phyloP scores from a whole-genome alignment of 352 stramenopile species.

The Pythium sukuiense region DNA sequence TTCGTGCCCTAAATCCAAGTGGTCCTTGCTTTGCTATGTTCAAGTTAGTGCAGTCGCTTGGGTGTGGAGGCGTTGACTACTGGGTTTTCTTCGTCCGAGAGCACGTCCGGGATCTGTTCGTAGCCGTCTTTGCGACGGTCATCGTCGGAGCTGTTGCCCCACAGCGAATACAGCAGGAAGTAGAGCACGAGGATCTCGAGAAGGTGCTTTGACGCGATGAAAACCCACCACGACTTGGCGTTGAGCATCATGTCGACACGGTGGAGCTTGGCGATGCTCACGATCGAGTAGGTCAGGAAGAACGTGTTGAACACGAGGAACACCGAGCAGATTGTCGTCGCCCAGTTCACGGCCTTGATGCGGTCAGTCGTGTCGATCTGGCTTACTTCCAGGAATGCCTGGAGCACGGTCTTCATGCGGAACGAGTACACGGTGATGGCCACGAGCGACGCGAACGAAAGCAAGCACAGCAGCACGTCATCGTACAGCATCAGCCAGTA shows the following conservation, averaged over 20 bases:
- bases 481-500: slow-evolving; percentile 96
- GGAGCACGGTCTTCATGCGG: slow-evolving; percentile 95
- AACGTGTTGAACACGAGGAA: slow-evolving; percentile 94
- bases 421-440: slow-evolving; percentile 95
- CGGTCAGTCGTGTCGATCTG: slow-evolving; percentile 96
- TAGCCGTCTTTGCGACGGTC: slow-evolving; percentile 72
- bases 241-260: slow-evolving; percentile 85
- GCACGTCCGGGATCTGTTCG: slow-evolving; percentile 70
- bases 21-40: background rate
- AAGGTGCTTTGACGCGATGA: slow-evolving; percentile 92
- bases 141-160: slow-evolving; percentile 73
- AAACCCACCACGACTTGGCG: slow-evolving; percentile 90
- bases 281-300: slow-evolving; percentile 84
- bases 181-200: slow-evolving; percentile 93
- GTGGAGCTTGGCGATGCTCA: slow-evolving; percentile 88
- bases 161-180: slow-evolving; percentile 94
- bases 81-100: slow-evolving; percentile 53
- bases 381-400: slow-evolving; percentile 94
- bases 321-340: slow-evolving; percentile 93
- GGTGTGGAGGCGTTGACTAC: slow-evolving; percentile 18
- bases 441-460: slow-evolving; percentile 88
- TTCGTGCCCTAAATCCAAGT: background rate
- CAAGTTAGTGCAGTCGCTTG: slow-evolving; percentile 27
- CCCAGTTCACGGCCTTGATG: slow-evolving; percentile 95
- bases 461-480: slow-evolving; percentile 82